phyloP scores from a whole-genome alignment of 169 alveolate genomes.

The Cryptosporidium sp. region DNA sequence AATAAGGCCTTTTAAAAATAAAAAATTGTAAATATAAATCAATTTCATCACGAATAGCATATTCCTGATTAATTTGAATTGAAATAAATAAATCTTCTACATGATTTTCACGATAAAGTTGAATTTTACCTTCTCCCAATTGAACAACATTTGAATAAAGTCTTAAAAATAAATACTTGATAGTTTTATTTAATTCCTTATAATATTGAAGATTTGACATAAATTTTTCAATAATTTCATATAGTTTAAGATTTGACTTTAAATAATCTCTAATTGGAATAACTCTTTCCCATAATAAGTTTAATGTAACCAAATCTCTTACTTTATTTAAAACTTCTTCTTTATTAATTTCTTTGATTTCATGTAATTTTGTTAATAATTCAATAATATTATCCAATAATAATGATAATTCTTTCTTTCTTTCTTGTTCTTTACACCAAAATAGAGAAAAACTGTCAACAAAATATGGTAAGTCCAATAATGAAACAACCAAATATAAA shows the following conservation, averaged over 20 bases:
- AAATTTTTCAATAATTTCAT: slow-evolving; percentile 7
- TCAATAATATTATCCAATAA: not conserved
- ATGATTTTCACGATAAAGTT: slow-evolving; percentile 8
- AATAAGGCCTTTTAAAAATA: not conserved
- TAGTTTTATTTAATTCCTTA: not conserved
- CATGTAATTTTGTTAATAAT: not conserved
- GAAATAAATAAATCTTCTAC: not conserved
- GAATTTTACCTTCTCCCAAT: slow-evolving; percentile 22
- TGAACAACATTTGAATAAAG: slow-evolving; percentile 25
- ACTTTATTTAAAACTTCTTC: not conserved
- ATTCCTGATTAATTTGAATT: slow-evolving; percentile 15
- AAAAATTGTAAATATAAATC: slow-evolving; percentile 35
- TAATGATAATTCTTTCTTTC: slow-evolving; percentile 10
- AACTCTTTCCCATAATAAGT: slow-evolving; percentile 44
- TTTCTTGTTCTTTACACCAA: slow-evolving; percentile 10
- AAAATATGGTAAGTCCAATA: slow-evolving; percentile 29
- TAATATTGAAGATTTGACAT: not conserved
- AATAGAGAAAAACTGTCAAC: slow-evolving; percentile 4
- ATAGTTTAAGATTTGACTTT: not conserved
- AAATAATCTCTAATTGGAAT: slow-evolving; percentile 15
- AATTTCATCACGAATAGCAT: not conserved
- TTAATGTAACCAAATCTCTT: slow-evolving; percentile 1
- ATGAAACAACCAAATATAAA: slow-evolving; percentile 7
- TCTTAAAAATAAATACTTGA: slow-evolving; percentile 38
- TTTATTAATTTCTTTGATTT: not conserved